Evolutionary conservation across 75 land plant species (phyloP).

Genomic region (Sequoia sempervirens): DNA sequence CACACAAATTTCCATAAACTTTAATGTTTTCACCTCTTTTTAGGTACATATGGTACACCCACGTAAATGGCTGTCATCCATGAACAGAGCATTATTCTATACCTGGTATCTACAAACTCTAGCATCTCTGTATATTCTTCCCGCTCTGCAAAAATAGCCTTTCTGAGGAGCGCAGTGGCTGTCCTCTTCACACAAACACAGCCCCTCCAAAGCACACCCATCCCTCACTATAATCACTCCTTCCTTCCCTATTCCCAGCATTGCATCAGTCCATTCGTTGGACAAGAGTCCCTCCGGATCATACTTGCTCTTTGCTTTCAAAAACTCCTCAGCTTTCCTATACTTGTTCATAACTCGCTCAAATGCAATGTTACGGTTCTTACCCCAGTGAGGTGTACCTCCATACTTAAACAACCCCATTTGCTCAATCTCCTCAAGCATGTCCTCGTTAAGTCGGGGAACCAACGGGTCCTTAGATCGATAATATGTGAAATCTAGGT

Average conservation of each 20-base stretch:
- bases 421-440: too few relatives aligned
- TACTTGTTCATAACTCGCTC: constrained; percentile 39
- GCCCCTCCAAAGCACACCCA: constrained; percentile 77
- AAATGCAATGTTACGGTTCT: constrained; percentile 67
- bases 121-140: constrained; percentile 55
- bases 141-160: constrained; percentile 35
- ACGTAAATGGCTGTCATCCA: constrained; percentile 55
- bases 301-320: constrained; percentile 36
- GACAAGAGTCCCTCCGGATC: constrained; percentile 75
- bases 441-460: too few relatives aligned
- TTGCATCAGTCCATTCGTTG: constrained; percentile 64
- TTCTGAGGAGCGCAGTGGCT: constrained; percentile 60
- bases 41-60: constrained; percentile 25
- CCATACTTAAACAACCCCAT: constrained; percentile 21
- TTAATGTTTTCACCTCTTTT: constrained; percentile 31
- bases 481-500: constrained; percentile 49
- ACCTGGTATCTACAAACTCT: constrained; percentile 50
- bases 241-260: constrained; percentile 42
- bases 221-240: constrained; percentile 16
- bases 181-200: constrained; percentile 67
- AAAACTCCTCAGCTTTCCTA: constrained; percentile 33
- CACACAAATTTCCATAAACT: constrained; percentile 50
- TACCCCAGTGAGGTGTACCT: constrained; percentile 80
- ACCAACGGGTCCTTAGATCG: too few relatives aligned
- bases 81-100: constrained; percentile 33